These are phyloP conservation scores for Phoenix dactylifera DNA, from an alignment of 176 grass and related monocot genomes.

Conservation along the genomic window DNA sequence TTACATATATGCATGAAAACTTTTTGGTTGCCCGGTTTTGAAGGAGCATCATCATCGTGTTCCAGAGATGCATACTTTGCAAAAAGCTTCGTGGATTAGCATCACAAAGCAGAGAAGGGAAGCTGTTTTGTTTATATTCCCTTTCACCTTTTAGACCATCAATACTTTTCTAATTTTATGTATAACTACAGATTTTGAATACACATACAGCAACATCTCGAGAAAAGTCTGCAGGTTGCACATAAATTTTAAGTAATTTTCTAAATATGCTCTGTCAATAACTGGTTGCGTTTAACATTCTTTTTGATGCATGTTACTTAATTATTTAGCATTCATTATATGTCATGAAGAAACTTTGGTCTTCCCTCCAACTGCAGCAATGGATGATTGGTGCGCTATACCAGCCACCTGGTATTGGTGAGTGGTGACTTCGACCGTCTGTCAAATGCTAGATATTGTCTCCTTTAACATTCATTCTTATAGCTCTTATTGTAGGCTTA, in stretches of 20 bases:
- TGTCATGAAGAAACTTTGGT: conserved; percentile 25
- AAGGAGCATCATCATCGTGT: too few species aligned
- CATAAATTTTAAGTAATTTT: too few species aligned
- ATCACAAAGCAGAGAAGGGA: too few species aligned
- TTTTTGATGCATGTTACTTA: conserved; percentile 33
- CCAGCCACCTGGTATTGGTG: conserved; percentile 24
- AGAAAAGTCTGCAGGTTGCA: conserved; percentile 3
- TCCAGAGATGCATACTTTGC: too few species aligned
- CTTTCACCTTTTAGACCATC: too few species aligned
- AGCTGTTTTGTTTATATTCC: too few species aligned
- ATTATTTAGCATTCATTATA: conserved; percentile 16
- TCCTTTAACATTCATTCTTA: conserved; percentile 5
- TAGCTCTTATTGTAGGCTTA: conserved; percentile 4
- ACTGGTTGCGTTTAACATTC: conserved; percentile 20
- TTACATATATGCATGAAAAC: too few species aligned
- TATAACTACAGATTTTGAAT: too few species aligned
- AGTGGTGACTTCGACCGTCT: conserved; percentile 24
- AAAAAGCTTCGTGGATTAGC: too few species aligned
- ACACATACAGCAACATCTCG: not conserved
- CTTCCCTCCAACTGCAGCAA: conserved; percentile 24
- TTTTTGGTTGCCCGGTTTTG: too few species aligned
- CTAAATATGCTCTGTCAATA: too few species aligned
- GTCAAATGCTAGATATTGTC: conserved; percentile 25
- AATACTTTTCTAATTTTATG: too few species aligned
- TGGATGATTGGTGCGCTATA: conserved; percentile 19